Percentiles rank a stretch among this genome's conserved stretches.
Evolutionary conservation across 179 eudicot genomes (phyloP).

Genomic region (Amaranthus tricolor): DNA sequence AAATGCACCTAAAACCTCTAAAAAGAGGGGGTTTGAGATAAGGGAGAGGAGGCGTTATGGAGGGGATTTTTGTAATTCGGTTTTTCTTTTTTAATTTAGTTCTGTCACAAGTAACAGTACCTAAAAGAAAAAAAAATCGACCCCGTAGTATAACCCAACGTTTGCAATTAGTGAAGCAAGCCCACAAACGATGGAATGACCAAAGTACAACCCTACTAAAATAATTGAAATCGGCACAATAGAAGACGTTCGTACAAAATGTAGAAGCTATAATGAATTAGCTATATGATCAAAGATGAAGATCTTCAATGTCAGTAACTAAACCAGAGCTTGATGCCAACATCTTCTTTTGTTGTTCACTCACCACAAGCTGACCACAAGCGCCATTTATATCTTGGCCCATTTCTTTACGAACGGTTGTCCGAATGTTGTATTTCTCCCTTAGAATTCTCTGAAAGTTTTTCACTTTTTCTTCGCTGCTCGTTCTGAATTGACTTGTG

Average conservation of each 20-base stretch:
- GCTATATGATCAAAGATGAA: constrained; percentile 37
- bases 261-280: neutral
- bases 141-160: too few relatives aligned
- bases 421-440: constrained; percentile 62
- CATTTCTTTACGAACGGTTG: constrained; percentile 95
- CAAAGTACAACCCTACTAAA: too few relatives aligned
- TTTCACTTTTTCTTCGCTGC: constrained; percentile 55
- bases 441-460: constrained; percentile 71
- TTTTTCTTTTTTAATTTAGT: too few relatives aligned
- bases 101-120: too few relatives aligned
- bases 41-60: too few relatives aligned
- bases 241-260: neutral
- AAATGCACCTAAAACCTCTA: too few relatives aligned
- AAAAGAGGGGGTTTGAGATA: too few relatives aligned
- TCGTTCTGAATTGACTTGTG: constrained; percentile 60
- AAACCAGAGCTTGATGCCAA: constrained; percentile 28
- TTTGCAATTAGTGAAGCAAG: too few relatives aligned
- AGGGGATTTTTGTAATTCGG: too few relatives aligned
- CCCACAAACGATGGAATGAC: too few relatives aligned
- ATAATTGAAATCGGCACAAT: neutral
- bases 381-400: constrained; percentile 99
- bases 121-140: too few relatives aligned
- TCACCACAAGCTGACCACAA: constrained; percentile 90
- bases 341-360: constrained; percentile 44
- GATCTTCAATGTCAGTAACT: constrained; percentile 87